Evolutionary conservation across 1,284 basidiomycete species (phyloP).

Genomic region (Ustilago esculenta): DNA sequence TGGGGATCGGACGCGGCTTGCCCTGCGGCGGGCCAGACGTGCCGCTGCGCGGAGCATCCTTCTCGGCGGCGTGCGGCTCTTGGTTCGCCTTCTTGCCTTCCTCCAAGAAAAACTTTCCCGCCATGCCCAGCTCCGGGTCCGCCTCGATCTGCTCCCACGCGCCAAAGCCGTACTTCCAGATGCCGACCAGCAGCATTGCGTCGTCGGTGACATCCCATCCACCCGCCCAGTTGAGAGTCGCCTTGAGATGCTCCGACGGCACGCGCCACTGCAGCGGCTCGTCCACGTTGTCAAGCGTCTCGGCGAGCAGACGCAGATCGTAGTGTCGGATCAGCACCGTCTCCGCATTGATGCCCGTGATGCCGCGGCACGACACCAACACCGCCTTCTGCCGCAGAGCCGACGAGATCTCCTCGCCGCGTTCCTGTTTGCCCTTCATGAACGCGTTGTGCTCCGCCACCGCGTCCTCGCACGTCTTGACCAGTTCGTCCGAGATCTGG

Average conservation of each 20-base stretch:
- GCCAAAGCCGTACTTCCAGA: constrained; percentile 92
- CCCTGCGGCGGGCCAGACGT: constrained; percentile 46
- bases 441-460: constrained; percentile 81
- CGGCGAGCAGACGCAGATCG: constrained; percentile 87
- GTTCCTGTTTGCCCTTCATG: constrained; percentile 69
- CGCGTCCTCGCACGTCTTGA: constrained; percentile 83
- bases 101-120: constrained; percentile 96
- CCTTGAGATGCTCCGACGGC: constrained; percentile 90
- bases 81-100: constrained; percentile 76
- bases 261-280: constrained; percentile 84
- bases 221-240: constrained; percentile 94
- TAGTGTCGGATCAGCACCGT: constrained; percentile 90
- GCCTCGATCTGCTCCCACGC: constrained; percentile 96
- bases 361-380: constrained; percentile 86
- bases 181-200: constrained; percentile 90
- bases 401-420: constrained; percentile 76
- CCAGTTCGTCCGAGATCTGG: constrained; percentile 90
- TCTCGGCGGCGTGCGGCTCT: constrained; percentile 36
- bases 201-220: constrained; percentile 94
- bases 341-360: constrained; percentile 95
- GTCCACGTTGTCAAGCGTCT: constrained; percentile 71
- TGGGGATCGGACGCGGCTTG: constrained; percentile 61
- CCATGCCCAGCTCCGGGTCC: constrained; percentile 82
- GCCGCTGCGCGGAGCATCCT: constrained; percentile 37
- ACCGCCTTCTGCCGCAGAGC: constrained; percentile 88